Evolutionary conservation across 805 yeast species (phyloP).

Genomic region (Komagataella pseudopastoris): DNA sequence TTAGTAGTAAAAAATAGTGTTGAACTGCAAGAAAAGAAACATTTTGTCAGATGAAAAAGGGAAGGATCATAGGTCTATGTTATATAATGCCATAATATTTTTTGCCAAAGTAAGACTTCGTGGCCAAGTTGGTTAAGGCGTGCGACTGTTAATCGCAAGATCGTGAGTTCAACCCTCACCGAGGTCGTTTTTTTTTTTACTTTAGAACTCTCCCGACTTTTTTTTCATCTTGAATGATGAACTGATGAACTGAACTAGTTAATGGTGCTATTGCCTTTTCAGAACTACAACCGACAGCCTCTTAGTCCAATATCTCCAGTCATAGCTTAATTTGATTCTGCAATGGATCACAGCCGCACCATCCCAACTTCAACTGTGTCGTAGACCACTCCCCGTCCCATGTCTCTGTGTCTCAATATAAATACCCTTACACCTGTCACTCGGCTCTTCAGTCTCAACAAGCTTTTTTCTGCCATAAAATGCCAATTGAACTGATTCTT

Average conservation of each 20-base stretch:
- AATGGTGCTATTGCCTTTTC: not conserved
- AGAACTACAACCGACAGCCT: not conserved
- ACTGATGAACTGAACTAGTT: too few relatives aligned
- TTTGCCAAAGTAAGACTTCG: slow-evolving; percentile 20
- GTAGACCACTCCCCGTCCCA: not conserved
- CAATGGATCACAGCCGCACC: not conserved
- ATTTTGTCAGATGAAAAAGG: too few relatives aligned
- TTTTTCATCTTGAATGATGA: too few relatives aligned
- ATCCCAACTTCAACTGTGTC: not conserved
- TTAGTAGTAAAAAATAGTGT: not conserved
- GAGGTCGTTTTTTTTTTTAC: slow-evolving; percentile 24
- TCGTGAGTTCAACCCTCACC: slow-evolving; percentile 49
- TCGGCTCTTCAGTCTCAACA: not conserved
- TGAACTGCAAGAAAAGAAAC: not conserved
- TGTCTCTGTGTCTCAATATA: not conserved
- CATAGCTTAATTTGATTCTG: too few relatives aligned
- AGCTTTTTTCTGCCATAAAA: slow-evolving; percentile 7
- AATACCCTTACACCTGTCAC: not conserved
- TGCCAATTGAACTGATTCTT: slow-evolving; percentile 49
- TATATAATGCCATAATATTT: not conserved
- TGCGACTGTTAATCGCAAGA: slow-evolving; percentile 55
- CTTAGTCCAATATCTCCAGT: not conserved
- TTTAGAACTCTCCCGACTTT: too few relatives aligned
- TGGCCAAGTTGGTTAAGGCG: slow-evolving; percentile 51
- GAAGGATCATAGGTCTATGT: not conserved